These are phyloP conservation scores for Starmerella apis DNA, from an alignment of 805 yeast genomes.

Conservation along the genomic window DNA sequence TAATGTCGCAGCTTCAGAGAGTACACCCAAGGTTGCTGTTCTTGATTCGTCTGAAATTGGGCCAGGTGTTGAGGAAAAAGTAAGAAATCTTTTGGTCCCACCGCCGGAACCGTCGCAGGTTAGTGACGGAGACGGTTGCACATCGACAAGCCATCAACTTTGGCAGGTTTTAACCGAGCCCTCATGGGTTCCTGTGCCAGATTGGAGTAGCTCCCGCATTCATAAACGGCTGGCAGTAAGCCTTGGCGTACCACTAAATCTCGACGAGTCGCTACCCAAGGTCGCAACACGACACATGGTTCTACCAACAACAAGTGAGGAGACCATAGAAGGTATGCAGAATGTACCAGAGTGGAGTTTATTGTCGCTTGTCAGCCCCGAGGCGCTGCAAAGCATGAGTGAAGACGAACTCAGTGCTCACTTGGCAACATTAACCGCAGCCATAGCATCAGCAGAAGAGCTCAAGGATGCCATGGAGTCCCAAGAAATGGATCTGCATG, in stretches of 20 bases:
- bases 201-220: slow-evolving; percentile 59
- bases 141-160: slow-evolving; percentile 28
- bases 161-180: slow-evolving; percentile 40
- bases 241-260: slow-evolving; percentile 62
- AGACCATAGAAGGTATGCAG: slow-evolving; percentile 18
- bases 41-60: slow-evolving; percentile 1
- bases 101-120: not conserved
- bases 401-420: slow-evolving; percentile 35
- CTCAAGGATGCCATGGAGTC: slow-evolving; percentile 44
- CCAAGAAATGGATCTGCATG: slow-evolving; percentile 40
- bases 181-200: slow-evolving; percentile 46
- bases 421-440: slow-evolving; percentile 30
- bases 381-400: slow-evolving; percentile 33
- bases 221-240: slow-evolving; percentile 53
- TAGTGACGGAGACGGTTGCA: slow-evolving; percentile 11
- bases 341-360: slow-evolving; percentile 29
- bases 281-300: slow-evolving; percentile 19
- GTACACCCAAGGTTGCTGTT: too few species aligned
- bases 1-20: too few species aligned
- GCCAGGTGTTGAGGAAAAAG: slow-evolving; percentile 1
- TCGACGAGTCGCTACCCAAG: slow-evolving; percentile 44
- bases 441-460: slow-evolving; percentile 34
- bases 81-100: not conserved
- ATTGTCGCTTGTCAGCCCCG: slow-evolving; percentile 31
- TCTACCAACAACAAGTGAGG: slow-evolving; percentile 12